Evolutionary conservation across 1,139 yeast species (phyloP), one percentile per base, ranked within the genome.

Genomic region (Scheffersomyces insectosa): DNA sequence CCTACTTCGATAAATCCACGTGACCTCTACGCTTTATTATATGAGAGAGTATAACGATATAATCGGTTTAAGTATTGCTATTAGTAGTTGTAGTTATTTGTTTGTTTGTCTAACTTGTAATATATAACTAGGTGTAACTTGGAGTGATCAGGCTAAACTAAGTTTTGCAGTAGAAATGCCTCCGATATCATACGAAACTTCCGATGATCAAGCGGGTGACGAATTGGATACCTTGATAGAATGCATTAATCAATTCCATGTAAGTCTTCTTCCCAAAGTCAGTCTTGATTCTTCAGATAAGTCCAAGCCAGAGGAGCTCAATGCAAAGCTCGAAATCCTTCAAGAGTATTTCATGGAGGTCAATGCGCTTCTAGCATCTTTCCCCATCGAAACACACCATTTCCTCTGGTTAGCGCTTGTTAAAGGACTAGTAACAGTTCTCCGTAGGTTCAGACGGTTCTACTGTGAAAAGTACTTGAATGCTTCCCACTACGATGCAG

Each of bases 281-380:
- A 12, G n/a, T 10, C 34, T 31, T 31, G 34, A 31, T 9, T 20
- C 34, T n/a, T 14, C 15, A 31, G 34, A 31, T n/a, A 13, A 14
- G 9, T 25, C 38, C 10, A 40, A 37, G 15, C 39, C 47, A 16
- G 44, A 42, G 15, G 48, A 44, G 12, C 48, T 52, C 38, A 34
- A 37, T 36, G 33, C 38, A 23, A 48, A 47, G 37, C 40, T 58
- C 35, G 58, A 59, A 29, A 46, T 43, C 15, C 49, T 61, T 14
- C 58, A 59, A 37, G 66, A 62, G 23, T 50, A 45, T 39, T 55
- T 52, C 41, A 48, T 48, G 36, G 65, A 57, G 27, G 42, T 49
- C 3, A 42, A 42, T 11, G 46, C 54, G 10, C 32, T 43, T 3
- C 50, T 62, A 3, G 42, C 39, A n/a, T 51, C 52, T 30, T 39